These are phyloP conservation scores for Fusarium sp. DNA, from an alignment of 2,329 filamentous ascomycete species.

Conservation along the genomic window DNA sequence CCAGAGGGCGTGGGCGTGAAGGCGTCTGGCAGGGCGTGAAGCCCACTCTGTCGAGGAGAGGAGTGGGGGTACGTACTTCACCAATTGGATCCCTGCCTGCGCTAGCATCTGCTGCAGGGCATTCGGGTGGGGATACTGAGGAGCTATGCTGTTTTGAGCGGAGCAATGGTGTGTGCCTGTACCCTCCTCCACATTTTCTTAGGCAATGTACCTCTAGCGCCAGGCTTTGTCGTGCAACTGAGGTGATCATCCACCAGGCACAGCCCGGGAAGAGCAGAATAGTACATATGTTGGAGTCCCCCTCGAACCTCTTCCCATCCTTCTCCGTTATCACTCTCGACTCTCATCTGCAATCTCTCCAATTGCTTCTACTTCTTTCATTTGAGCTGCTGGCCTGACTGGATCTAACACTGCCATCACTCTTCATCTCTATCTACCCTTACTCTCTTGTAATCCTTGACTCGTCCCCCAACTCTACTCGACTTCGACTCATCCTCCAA, in stretches of 20 bases:
- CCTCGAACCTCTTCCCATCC: conserved; percentile 37
- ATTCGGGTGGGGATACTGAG: conserved; percentile 29
- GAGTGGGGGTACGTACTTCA: conserved; percentile 32
- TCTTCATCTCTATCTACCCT: conserved; percentile 13
- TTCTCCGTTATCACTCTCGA: conserved; percentile 34
- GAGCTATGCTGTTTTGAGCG: conserved; percentile 39
- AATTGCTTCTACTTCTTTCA: conserved; percentile 36
- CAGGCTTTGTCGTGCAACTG: conserved; percentile 38
- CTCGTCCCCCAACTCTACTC: conserved; percentile 26
- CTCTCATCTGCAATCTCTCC: conserved; percentile 30
- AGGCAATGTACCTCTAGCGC: conserved; percentile 47
- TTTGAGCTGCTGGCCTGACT: conserved; percentile 28
- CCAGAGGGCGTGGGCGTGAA: conserved; percentile 19
- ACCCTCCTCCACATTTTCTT: conserved; percentile 46
- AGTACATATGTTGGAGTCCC: conserved; percentile 43
- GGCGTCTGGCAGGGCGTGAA: conserved; percentile 21
- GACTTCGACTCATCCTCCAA: conserved; percentile 15
- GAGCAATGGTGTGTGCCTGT: conserved; percentile 42
- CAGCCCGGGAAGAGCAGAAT: conserved; percentile 45
- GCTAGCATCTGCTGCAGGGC: conserved; percentile 47
- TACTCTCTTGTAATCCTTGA: conserved; percentile 28
- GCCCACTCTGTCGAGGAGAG: conserved; percentile 23
- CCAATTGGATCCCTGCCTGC: conserved; percentile 30
- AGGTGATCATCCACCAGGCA: conserved; percentile 46
- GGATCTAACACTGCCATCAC: conserved; percentile 20